Base-by-base conservation (phyloP, 2,329 filamentous ascomycete species). In the Colletotrichum limetticola region DNA sequence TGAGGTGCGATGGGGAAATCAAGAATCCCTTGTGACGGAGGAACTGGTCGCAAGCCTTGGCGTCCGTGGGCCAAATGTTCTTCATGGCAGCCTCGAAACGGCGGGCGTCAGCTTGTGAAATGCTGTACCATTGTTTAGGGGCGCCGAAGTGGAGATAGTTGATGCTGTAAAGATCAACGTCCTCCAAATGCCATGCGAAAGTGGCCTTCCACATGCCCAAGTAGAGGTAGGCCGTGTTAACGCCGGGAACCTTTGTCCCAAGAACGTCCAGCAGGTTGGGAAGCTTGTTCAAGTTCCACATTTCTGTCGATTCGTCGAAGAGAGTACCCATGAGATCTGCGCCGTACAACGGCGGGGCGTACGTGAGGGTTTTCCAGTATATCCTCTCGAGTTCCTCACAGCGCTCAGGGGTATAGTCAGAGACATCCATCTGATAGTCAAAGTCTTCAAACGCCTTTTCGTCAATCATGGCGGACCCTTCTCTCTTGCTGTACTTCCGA, bases 181-280 rank as follows among this genome's bases (percentile, higher is more conserved):
- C 97, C 81, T 99, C 97, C 66, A 99, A 85, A 88, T 99, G 97
- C 97, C 97, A 99, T 9, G 97, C 97, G 81, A 99, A 99, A 0
- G 97, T 98, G 14, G 97, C 96, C 83, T 98, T 98, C 97, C 97
- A 99, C 97, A 99, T 99, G 56, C 97, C 97, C 72, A 99, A 88
- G 80, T 99, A 99, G 1, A 99, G 90, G 80, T 99, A 99, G 2
- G 97, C 96, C 1, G 96, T 99, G 79, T 99, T 99, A 79, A 99
- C 97, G 76, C 97, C 97, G 3, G 97, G 97, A 9, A 99, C 95
- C 78, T 98, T 98, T 68, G 95, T 96, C 7, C 97, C 97, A 2
- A 99, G 87, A 4, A 98, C 94, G 82, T 99, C 97, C 52, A 99
- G 89, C 68, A 99, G 85, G 77, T 98, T 99, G 14, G 95, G 94